Percentiles rank a stretch among this genome's conserved stretches.
Evolutionary conservation across 2,329 filamentous ascomycete genomes (phyloP).

Genomic region (Colletotrichum sp.): DNA sequence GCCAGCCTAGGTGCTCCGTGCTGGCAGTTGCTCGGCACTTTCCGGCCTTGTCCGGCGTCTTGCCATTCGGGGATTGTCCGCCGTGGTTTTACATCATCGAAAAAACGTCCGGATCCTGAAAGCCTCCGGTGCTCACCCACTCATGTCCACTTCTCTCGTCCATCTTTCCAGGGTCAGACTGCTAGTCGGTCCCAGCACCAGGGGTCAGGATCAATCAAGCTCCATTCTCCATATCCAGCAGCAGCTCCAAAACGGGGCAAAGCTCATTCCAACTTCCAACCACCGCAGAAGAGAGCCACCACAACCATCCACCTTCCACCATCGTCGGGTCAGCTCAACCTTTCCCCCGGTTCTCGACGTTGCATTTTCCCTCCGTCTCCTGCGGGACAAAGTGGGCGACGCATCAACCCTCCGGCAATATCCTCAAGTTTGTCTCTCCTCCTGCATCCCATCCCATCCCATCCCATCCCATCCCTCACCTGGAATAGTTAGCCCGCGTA

Average conservation of each 20-base stretch:
- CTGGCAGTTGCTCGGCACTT: conserved; percentile 18
- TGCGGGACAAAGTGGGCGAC: conserved; percentile 13
- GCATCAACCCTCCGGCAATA: conserved; percentile 17
- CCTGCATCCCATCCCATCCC: too few species aligned
- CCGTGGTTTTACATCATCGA: conserved; percentile 1
- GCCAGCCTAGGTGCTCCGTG: neutral
- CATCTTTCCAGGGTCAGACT: neutral
- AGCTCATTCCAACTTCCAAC: neutral
- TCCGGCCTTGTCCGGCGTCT: neutral
- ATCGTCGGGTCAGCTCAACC: neutral
- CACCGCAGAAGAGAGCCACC: neutral
- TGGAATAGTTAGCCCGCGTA: too few species aligned
- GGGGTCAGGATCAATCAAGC: neutral
- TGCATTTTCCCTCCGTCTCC: neutral
- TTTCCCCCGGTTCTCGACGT: neutral
- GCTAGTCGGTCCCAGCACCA: neutral
- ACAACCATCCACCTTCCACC: neutral
- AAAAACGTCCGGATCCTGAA: conserved; percentile 1
- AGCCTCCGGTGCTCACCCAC: neutral
- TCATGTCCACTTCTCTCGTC: neutral
- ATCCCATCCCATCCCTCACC: neutral
- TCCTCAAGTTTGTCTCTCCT: neutral
- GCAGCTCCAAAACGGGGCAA: neutral
- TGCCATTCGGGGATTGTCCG: conserved; percentile 3
- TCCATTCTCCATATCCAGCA: neutral